A percentile compares a stretch with the other conserved stretches of the same genome.
Conservation (phyloP, 2,329 filamentous ascomycete genomes). For the Amauroascus niger region DNA sequence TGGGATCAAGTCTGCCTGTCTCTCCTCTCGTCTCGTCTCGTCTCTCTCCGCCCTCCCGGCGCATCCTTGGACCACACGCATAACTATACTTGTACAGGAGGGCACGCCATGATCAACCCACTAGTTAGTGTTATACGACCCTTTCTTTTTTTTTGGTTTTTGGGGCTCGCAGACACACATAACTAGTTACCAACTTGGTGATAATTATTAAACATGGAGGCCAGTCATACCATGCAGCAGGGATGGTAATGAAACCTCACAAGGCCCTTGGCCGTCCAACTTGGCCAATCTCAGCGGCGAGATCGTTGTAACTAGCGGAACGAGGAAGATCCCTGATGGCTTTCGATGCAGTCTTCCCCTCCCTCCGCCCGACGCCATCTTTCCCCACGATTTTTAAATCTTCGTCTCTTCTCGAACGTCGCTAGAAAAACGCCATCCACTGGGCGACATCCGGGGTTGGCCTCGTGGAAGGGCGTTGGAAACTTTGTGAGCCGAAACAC, state of each 20-base stretch:
- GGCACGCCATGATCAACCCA: neutral
- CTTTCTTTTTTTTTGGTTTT: no score
- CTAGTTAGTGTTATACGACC: neutral
- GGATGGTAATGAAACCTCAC: slow-evolving; percentile 10
- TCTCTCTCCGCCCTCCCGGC: neutral
- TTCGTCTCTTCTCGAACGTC: slow-evolving; percentile 7
- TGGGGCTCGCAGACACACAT: no score
- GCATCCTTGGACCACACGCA: neutral
- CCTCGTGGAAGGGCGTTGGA: neutral
- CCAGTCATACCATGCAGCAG: slow-evolving; percentile 4
- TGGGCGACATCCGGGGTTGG: neutral
- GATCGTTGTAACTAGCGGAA: neutral
- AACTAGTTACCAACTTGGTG: neutral
- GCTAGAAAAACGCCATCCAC: neutral
- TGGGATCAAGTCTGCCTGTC: neutral
- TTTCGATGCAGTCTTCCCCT: neutral
- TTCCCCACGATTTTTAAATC: slow-evolving; percentile 10
- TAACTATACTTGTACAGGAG: neutral
- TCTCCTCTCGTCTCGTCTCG: neutral
- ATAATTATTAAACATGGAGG: slow-evolving; percentile 1
- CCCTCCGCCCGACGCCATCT: neutral
- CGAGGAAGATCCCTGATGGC: slow-evolving; percentile 5
- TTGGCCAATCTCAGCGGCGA: slow-evolving; percentile 6
- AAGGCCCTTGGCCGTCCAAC: neutral
- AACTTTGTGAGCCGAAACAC: slow-evolving; percentile 1